A percentile compares a stretch with the other conserved stretches of the same genome.
Evolutionary conservation across 352 stramenopile genomes (phyloP).

Genomic region (Phytopythium vexans): DNA sequence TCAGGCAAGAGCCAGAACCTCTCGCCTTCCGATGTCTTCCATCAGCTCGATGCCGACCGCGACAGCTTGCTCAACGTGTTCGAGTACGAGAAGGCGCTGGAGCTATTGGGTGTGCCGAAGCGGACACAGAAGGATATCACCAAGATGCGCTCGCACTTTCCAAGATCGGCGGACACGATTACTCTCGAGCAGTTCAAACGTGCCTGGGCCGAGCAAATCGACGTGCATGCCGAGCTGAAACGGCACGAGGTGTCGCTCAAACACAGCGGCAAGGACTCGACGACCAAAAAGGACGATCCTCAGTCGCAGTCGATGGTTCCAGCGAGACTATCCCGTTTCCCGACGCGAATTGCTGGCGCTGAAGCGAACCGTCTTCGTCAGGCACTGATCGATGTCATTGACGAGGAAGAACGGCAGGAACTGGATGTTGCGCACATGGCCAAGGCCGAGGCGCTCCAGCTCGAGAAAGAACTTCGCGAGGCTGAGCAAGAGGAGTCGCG

Average conservation of each 20-base stretch:
- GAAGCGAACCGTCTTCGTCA: slow-evolving; percentile 24
- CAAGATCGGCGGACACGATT: slow-evolving; percentile 26
- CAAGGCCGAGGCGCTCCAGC: slow-evolving; percentile 46
- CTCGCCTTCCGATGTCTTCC: slow-evolving; percentile 56
- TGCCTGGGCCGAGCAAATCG: slow-evolving; percentile 48
- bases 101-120: slow-evolving; percentile 33
- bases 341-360: neutral
- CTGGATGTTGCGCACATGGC: slow-evolving; percentile 37
- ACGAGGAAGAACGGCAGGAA: slow-evolving; percentile 46
- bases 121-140: slow-evolving; percentile 11
- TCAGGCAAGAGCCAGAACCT: slow-evolving; percentile 10
- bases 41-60: slow-evolving; percentile 54
- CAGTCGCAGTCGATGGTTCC: slow-evolving; percentile 1
- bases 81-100: slow-evolving; percentile 62
- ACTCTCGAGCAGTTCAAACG: slow-evolving; percentile 53
- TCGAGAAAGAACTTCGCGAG: slow-evolving; percentile 43
- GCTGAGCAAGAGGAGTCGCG: slow-evolving; percentile 46
- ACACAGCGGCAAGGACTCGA: neutral
- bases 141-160: slow-evolving; percentile 27
- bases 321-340: neutral
- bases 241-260: slow-evolving; percentile 7
- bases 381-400: slow-evolving; percentile 33
- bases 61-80: slow-evolving; percentile 61
- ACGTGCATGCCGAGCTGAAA: slow-evolving; percentile 37
- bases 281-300: too few species aligned